phyloP scores from a whole-genome alignment of 805 yeast species.

The Teunomyces atbi region DNA sequence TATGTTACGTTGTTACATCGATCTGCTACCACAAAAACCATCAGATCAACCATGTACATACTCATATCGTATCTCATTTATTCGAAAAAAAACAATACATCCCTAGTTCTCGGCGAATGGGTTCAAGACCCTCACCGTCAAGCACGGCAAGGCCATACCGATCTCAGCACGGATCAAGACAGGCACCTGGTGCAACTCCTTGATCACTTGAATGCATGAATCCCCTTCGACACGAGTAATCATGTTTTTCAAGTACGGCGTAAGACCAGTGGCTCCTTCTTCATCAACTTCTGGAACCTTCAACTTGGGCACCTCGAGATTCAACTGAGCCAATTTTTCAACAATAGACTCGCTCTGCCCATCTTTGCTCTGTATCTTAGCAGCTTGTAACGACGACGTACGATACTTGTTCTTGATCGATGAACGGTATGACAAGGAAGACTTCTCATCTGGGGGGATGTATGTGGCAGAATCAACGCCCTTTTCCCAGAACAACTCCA shows the following conservation, averaged over 20 bases:
- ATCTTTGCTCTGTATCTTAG: constrained; percentile 49
- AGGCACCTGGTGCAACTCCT: constrained; percentile 76
- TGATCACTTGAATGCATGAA: constrained; percentile 71
- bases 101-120: constrained; percentile 55
- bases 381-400: constrained; percentile 70
- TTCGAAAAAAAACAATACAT: constrained; percentile 1
- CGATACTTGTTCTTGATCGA: constrained; percentile 78
- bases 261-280: constrained; percentile 25
- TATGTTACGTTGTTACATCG: not conserved
- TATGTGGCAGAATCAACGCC: constrained; percentile 91
- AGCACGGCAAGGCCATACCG: constrained; percentile 94
- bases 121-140: constrained; percentile 86
- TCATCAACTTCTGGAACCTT: constrained; percentile 17
- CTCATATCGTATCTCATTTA: constrained; percentile 3
- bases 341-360: constrained; percentile 33
- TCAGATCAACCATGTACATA: no score
- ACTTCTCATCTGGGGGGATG: constrained; percentile 86
- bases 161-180: constrained; percentile 84
- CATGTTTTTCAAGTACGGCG: constrained; percentile 58
- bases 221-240: constrained; percentile 61
- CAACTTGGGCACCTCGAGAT: constrained; percentile 49
- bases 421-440: constrained; percentile 70
- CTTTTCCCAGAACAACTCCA: constrained; percentile 89
- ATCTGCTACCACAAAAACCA: no score
- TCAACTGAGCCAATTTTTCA: constrained; percentile 49